Evolutionary conservation across 805 yeast species (phyloP).

Genomic region (Candida suzukii): DNA sequence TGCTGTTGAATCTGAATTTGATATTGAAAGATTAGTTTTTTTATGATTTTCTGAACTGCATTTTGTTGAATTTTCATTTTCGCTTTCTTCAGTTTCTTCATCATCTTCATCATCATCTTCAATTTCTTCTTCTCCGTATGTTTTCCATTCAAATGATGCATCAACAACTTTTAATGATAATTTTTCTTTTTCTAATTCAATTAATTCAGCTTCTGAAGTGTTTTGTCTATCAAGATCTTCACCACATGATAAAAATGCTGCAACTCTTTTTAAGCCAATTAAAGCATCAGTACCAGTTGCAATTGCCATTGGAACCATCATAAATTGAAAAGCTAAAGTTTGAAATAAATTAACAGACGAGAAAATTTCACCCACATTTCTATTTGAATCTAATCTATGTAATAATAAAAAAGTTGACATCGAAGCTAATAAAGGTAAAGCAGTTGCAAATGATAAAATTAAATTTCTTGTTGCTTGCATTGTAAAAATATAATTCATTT

Average conservation of each 20-base stretch:
- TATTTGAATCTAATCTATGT: conserved; percentile 26
- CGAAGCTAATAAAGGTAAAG: conserved; percentile 61
- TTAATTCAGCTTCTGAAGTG: conserved; percentile 13
- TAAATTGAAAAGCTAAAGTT: conserved; percentile 52
- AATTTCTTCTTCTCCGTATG: conserved; percentile 29
- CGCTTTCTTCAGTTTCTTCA: neutral
- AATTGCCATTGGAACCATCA: conserved; percentile 63
- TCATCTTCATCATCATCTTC: conserved; percentile 15
- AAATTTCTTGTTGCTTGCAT: conserved; percentile 61
- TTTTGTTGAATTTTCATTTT: conserved; percentile 1
- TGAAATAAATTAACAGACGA: conserved; percentile 64
- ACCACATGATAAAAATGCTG: conserved; percentile 36
- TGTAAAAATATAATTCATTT: conserved; percentile 48
- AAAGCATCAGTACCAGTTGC: conserved; percentile 60
- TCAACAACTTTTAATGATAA: conserved; percentile 43
- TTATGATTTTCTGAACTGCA: neutral
- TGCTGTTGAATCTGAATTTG: conserved; percentile 6
- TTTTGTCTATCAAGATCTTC: conserved; percentile 33
- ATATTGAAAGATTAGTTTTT: neutral
- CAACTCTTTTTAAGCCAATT: conserved; percentile 53
- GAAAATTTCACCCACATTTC: conserved; percentile 55
- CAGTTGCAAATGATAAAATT: conserved; percentile 49
- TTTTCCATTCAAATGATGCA: conserved; percentile 70
- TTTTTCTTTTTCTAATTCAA: conserved; percentile 14
- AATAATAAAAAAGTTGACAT: conserved; percentile 45